phyloP scores from a whole-genome alignment of 352 stramenopile species.

The Pythium apleroticum region DNA sequence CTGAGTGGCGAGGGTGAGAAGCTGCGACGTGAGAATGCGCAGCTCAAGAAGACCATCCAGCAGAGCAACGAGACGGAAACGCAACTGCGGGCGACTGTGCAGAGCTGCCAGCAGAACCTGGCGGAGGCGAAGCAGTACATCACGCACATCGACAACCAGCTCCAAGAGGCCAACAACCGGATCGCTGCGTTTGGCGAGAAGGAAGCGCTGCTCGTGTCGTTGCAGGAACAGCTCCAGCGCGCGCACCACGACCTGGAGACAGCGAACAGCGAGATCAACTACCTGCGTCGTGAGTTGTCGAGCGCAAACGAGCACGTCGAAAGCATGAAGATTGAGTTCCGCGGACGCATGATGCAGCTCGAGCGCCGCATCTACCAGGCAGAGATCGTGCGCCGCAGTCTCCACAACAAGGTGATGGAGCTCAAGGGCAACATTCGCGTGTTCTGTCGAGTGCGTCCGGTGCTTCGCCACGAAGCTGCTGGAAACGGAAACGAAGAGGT shows the following conservation, averaged over 20 bases:
- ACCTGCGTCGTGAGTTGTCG: conserved; percentile 18
- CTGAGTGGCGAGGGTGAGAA: conserved; percentile 40
- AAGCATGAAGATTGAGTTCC: conserved; percentile 29
- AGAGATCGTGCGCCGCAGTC: conserved; percentile 69
- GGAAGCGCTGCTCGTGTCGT: conserved; percentile 33
- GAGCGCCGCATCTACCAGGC: conserved; percentile 57
- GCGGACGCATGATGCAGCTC: conserved; percentile 35
- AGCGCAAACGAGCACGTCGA: conserved; percentile 29
- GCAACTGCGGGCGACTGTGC: conserved; percentile 28
- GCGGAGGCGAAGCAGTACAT: conserved; percentile 35
- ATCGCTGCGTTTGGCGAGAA: conserved; percentile 37
- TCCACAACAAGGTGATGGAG: conserved; percentile 95
- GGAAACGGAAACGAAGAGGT: conserved; percentile 49
- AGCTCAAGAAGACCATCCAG: conserved; percentile 33
- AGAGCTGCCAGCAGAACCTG: conserved; percentile 26
- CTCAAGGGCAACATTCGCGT: conserved; percentile 97
- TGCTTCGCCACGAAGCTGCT: conserved; percentile 67
- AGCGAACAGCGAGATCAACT: conserved; percentile 18
- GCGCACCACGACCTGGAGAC: conserved; percentile 37
- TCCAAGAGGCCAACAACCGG: conserved; percentile 30
- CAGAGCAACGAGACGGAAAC: conserved; percentile 38
- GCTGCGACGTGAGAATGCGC: conserved; percentile 42
- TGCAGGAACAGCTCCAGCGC: conserved; percentile 39
- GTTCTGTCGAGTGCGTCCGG: conserved; percentile 93
- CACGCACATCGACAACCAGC: conserved; percentile 35